Percentiles rank a stretch among this genome's conserved stretches.
Conservation (phyloP, 2,329 filamentous ascomycete genomes). For the Diplodia intermedia region DNA sequence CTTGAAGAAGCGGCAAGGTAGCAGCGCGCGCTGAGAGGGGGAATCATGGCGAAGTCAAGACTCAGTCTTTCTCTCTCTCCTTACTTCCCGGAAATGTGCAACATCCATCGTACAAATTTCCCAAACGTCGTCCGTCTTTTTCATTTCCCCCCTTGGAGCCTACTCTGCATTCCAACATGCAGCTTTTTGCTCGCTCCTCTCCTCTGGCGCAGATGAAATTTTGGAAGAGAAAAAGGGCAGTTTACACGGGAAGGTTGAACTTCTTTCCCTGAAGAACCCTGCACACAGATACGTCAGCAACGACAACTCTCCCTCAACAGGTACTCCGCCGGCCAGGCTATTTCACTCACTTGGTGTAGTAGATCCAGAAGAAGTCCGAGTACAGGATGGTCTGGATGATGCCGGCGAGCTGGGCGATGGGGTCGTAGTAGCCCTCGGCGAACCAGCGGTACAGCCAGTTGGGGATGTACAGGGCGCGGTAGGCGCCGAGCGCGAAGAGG, state of each 20-base stretch:
- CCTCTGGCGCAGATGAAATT: not conserved
- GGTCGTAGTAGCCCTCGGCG: constrained; percentile 80
- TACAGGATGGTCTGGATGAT: constrained; percentile 94
- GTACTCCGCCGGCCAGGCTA: too few species aligned
- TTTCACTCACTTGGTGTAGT: constrained; percentile 83
- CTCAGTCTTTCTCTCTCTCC: too few species aligned
- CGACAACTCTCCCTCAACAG: not conserved
- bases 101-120: constrained; percentile 14
- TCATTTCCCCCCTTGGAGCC: too few species aligned
- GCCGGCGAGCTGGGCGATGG: constrained; percentile 86
- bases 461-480: constrained; percentile 94
- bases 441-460: constrained; percentile 97
- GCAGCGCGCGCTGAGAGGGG: not conserved
- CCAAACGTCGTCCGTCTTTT: not conserved
- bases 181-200: not conserved
- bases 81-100: not conserved
- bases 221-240: not conserved
- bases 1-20: not conserved
- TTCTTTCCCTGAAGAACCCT: constrained; percentile 62
- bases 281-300: not conserved
- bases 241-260: constrained; percentile 61
- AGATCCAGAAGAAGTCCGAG: constrained; percentile 99
- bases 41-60: constrained; percentile 6
- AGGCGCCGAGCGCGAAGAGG: constrained; percentile 88
- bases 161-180: not conserved